Percentiles rank a stretch among this genome's conserved stretches.
Conservation (phyloP, 2,329 filamentous ascomycete species). For the Alternaria arborescens region DNA sequence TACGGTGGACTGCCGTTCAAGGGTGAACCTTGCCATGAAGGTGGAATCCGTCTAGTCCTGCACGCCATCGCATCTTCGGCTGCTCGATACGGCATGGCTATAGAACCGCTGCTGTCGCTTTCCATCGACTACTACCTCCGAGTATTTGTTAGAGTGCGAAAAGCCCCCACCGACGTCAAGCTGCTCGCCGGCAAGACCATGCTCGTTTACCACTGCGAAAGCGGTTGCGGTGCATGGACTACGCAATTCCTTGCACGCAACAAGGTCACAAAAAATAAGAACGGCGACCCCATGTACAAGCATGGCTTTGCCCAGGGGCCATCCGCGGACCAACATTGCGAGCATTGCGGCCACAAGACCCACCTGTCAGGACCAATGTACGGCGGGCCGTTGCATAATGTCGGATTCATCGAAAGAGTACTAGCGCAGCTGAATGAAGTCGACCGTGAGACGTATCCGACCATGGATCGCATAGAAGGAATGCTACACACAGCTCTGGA, state of each 20-base stretch:
- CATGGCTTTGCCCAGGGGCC: slow-evolving; percentile 78
- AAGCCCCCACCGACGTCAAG: slow-evolving; percentile 86
- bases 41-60: slow-evolving; percentile 84
- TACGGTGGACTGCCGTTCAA: slow-evolving; percentile 92
- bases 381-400: slow-evolving; percentile 85
- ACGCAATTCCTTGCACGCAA: slow-evolving; percentile 81
- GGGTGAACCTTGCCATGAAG: slow-evolving; percentile 86
- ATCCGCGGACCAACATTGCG: slow-evolving; percentile 70
- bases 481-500: slow-evolving; percentile 91
- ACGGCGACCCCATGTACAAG: slow-evolving; percentile 75
- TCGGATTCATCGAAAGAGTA: slow-evolving; percentile 80
- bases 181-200: slow-evolving; percentile 91
- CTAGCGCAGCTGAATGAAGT: slow-evolving; percentile 74
- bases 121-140: slow-evolving; percentile 96
- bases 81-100: slow-evolving; percentile 83
- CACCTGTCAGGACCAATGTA: slow-evolving; percentile 96
- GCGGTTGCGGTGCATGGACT: slow-evolving; percentile 90
- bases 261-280: slow-evolving; percentile 73
- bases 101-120: slow-evolving; percentile 89
- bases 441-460: slow-evolving; percentile 77
- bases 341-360: slow-evolving; percentile 85
- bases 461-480: slow-evolving; percentile 81
- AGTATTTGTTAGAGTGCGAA: slow-evolving; percentile 83
- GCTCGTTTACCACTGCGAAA: slow-evolving; percentile 89
- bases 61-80: slow-evolving; percentile 82